Evolutionary conservation across 805 yeast genomes (phyloP), one percentile per base, ranked within the genome.

Genomic region (Ogataea wickerhamii): DNA sequence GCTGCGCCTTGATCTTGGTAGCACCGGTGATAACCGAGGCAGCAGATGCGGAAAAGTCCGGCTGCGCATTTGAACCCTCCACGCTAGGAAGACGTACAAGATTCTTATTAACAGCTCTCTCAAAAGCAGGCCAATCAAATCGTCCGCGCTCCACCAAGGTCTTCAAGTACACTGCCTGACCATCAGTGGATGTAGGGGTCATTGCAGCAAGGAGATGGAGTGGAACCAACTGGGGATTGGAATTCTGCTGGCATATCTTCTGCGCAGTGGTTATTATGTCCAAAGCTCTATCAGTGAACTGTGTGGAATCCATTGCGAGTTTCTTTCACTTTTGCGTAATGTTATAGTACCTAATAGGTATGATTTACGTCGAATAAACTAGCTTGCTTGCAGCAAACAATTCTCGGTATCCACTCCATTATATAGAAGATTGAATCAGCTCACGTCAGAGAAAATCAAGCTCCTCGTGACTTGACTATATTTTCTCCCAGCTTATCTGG

Each of bases 261-360:
- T 80, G 77, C 38, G 98, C 95, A 53, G 77, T 71, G 51, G 85
- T 82, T 35, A 93, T 71, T 44, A 91, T 76, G 38, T 75, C 80
- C 53, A 87, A 76, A 30, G 97, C 98, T 61, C 93, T 85, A 61
- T 93, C 98, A 45, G 98, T 93, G 51, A 87, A 85, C 71, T 87
- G 89, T 42, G 89, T 63, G 52, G 76, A 76, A 57, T 78, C 82
- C 82, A 78, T 74, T 17, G 20, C 55, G 18, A 16, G 14, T 18
- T 14, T 33, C 18, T 8, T 24, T 22, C 25, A 22, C 8, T 22
- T 22, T 8, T 22, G 25, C 25, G 28, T 17, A 14, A 33, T 7
- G 18, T 32, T 17, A 22, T n/a, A n/a, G n/a, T n/a, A n/a, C n/a
- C n/a, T n/a, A n/a, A n/a, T n/a, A n/a, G n/a, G n/a, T n/a, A n/a